phyloP scores from a whole-genome alignment of 306 rosid species.

The Cucumis sativus region Cucumber_9930_V3 NC_026660.2:11513001-11513500 shows the following conservation, averaged over 20 bases:
- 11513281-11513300: constrained; percentile 95
- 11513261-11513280: constrained; percentile 94
- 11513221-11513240: constrained; percentile 92
- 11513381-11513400: not conserved
- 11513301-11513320: constrained; percentile 67
- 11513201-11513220: constrained; percentile 40
- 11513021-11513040: constrained; percentile 86
- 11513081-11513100: constrained; percentile 91
- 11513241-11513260: constrained; percentile 94
- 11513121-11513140: constrained; percentile 15
- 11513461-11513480: not conserved
- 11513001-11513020: constrained; percentile 73
- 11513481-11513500: not conserved
- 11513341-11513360: constrained; percentile 91
- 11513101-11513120: constrained; percentile 65
- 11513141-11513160: not conserved
- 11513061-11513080: constrained; percentile 74
- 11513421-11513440: not conserved
- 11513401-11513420: not conserved
- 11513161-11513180: not conserved
- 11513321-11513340: constrained; percentile 82
- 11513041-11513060: constrained; percentile 82
- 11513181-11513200: constrained; percentile 3
- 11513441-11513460: not conserved
- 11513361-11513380: constrained; percentile 7